phyloP scores from a whole-genome alignment of 2,329 filamentous ascomycete genomes.

The Teratosphaeriaceae sp. region DNA sequence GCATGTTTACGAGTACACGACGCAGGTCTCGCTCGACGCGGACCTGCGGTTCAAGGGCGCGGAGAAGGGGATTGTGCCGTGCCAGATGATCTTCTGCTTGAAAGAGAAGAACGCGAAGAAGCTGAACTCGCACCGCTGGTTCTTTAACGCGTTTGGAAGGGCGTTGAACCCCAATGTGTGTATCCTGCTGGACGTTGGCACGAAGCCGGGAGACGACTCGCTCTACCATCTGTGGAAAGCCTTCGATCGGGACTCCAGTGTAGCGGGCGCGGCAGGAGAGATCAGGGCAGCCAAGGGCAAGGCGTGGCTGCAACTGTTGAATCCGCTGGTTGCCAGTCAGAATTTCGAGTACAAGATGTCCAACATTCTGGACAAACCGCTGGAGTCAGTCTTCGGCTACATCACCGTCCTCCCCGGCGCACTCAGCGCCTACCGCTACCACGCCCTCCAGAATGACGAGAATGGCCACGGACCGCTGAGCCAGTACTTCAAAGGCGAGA shows the following conservation, averaged over 20 bases:
- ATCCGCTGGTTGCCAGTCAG: constrained; percentile 90
- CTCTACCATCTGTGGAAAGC: constrained; percentile 99
- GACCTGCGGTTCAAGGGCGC: constrained; percentile 98
- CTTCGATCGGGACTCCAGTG: constrained; percentile 95
- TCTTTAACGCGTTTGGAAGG: constrained; percentile 95
- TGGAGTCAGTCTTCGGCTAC: constrained; percentile 96
- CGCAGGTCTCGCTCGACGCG: constrained; percentile 89
- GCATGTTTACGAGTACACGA: constrained; percentile 98
- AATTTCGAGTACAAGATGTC: constrained; percentile 99
- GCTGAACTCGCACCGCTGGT: constrained; percentile 97
- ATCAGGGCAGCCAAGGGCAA: constrained; percentile 96
- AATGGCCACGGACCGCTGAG: constrained; percentile 91
- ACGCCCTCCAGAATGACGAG: constrained; percentile 92
- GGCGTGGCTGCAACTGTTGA: constrained; percentile 73
- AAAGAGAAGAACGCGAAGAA: constrained; percentile 98
- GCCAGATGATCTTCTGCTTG: constrained; percentile 96
- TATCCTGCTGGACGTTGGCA: constrained; percentile 93
- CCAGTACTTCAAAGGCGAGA: constrained; percentile 99
- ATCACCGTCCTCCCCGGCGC: constrained; percentile 96
- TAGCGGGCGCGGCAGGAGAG: constrained; percentile 92
- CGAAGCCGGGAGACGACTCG: constrained; percentile 78
- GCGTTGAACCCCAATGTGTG: constrained; percentile 94
- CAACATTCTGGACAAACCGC: constrained; percentile 94
- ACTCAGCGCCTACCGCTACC: constrained; percentile 89
- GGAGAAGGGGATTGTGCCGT: constrained; percentile 97